Base-by-base conservation (phyloP, 495 filamentous ascomycete species). In the Elaphomyces granulatus region DNA sequence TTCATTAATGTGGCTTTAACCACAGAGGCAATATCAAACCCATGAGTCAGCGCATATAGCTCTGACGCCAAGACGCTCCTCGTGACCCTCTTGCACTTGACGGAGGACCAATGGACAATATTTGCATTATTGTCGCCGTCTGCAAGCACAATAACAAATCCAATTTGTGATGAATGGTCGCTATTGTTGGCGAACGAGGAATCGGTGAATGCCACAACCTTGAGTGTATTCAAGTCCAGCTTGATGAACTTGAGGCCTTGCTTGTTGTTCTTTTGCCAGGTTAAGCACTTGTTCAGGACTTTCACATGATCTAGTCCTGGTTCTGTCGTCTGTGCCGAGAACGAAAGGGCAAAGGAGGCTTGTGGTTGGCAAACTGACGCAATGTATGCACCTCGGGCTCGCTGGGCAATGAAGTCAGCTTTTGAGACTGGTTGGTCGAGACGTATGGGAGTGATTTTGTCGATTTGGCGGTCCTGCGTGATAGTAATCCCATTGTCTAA, bases 71-170 rank as follows among this genome's bases (percentile, higher is more conserved):
- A 8, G 16, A 48, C 19, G 19, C 31, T 48, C 32, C 38, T 8
- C 15, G 19, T 52, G 20, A 49, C 41, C 37, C 40, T 38, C 18
- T 52, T 49, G 36, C 12, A 21, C 14, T 19, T 16, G 14, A 21
- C 20, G 8, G 36, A 38, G 6, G 20, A 21, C 19, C 36, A 38
- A 20, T 19, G 20, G 16, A 38, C 20, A 14, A 17, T 38, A 21
- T 38, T 17, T 8, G 36, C 14, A 20, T 38, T 38, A 14, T 38
- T 38, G 8, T n/a, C 20, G 17, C 15, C 20, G 36, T 17, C 36
- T 12, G 19, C 36, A 38, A 19, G 36, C 6, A 20, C 23, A 28
- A 28, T 12, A 12, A 28, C 23, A 38, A 19, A 38, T 21, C 37
- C 21, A 32, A 40, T 18, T 32, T 40, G 37, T 4, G 23, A 40